Evolutionary conservation across 2,329 filamentous ascomycete genomes (phyloP), one percentile per base, ranked within the genome.

Genomic region (Neofusicoccum sp.): DNA sequence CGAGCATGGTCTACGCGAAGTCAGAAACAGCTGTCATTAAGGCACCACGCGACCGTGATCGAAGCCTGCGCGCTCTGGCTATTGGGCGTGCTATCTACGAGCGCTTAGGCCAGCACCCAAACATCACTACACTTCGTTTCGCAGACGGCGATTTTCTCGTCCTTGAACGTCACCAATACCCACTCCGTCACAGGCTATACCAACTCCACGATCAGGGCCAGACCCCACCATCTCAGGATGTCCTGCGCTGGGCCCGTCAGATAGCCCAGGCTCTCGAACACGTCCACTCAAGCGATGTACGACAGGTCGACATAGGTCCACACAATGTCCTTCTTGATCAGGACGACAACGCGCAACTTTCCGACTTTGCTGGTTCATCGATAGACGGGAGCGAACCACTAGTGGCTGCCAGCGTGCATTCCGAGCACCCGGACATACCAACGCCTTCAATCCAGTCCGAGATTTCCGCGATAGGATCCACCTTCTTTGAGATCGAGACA

Each of bases 321-420:
- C 66, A 66, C 22, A 70, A 69, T 56, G 16, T 68, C 14, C 63
- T 69, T 29, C 44, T 70, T 4, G 67, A 68, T 48, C 41, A 52
- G 34, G 16, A 61, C 33, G 64, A 65, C 6, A 60, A 69, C 44
- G 54, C 64, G n/a, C 68, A 68, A 44, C 54, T 66, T 5, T 56
- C 41, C 48, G 68, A 70, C 43, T 68, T 70, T 50, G 63, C 66
- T 43, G 65, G 67, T 31, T 64, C 65, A n/a, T 69, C 68, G 9
- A 62, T 70, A 31, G 68, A 69, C 56, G 67, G 65, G 29, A 52
- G 39, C 29, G 54, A 48, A 22, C 61, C 67, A 7, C 31, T 33
- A 6, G 60, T 65, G 6, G 14, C 43, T n/a, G 43, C 41, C 11
- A 36, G 22, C 34, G 36, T 60, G 6, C 43, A 63, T 11, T 54